phyloP scores from a whole-genome alignment of 768 basidiomycete genomes.

The Butyriboletus loyo region DNA sequence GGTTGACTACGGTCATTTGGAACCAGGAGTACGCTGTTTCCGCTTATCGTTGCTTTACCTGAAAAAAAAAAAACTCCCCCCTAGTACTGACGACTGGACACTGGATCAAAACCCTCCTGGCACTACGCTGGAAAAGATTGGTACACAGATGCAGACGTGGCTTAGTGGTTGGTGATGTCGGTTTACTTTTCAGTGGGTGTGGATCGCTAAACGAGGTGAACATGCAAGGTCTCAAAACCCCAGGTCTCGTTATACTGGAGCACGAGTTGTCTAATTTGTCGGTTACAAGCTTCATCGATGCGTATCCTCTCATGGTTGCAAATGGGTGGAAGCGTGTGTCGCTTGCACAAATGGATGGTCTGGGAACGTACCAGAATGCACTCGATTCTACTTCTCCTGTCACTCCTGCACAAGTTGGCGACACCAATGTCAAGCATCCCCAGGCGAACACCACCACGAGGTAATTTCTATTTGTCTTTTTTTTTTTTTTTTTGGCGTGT shows the following conservation, averaged over 20 bases:
- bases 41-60: neutral
- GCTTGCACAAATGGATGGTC: slow-evolving; percentile 43
- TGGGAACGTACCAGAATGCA: slow-evolving; percentile 48
- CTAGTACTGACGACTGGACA: slow-evolving; percentile 76
- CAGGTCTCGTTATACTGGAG: slow-evolving; percentile 81
- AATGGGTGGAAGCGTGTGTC: slow-evolving; percentile 73
- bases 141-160: slow-evolving; percentile 52
- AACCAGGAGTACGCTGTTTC: slow-evolving; percentile 68
- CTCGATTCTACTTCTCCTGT: slow-evolving; percentile 28
- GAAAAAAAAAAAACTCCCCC: too few relatives aligned
- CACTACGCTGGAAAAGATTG: slow-evolving; percentile 48
- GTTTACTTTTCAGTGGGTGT: neutral
- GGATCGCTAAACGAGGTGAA: neutral
- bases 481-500: neutral
- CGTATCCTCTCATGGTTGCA: slow-evolving; percentile 57
- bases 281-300: slow-evolving; percentile 63
- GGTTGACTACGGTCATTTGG: slow-evolving; percentile 83
- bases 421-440: slow-evolving; percentile 15
- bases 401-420: slow-evolving; percentile 20
- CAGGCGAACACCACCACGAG: slow-evolving; percentile 9
- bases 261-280: slow-evolving; percentile 70
- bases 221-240: slow-evolving; percentile 56
- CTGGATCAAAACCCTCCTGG: slow-evolving; percentile 38
- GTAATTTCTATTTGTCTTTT: slow-evolving; percentile 5
- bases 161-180: slow-evolving; percentile 40